Conservation (phyloP, 169 alveolate species). For the Cryptosporidium sp. region DNA sequence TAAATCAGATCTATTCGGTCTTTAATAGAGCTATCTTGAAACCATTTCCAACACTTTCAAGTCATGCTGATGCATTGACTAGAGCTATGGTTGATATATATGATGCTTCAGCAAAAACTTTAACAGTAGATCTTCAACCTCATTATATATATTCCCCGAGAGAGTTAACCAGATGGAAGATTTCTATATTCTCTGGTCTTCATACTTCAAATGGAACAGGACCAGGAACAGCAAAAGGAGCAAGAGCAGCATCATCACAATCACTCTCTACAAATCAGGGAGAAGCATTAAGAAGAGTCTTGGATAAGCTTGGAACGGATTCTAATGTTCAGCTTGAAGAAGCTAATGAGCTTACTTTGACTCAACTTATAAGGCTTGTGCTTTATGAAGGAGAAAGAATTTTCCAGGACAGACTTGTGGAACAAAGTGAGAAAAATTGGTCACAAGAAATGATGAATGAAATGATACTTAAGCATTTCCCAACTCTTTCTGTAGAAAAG, state of each 20-base stretch:
- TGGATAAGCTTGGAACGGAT: not conserved
- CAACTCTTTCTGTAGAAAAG: constrained; percentile 77
- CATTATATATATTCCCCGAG: constrained; percentile 98
- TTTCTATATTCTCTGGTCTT: constrained; percentile 84
- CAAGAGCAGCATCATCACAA: not conserved
- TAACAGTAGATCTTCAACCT: constrained; percentile 96
- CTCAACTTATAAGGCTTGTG: constrained; percentile 89
- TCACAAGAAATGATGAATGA: constrained; percentile 91
- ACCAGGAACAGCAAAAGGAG: no score
- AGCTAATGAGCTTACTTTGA: constrained; percentile 74
- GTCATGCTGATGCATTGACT: constrained; percentile 91
- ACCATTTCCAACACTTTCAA: constrained; percentile 83
- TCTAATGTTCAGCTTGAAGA: constrained; percentile 82
- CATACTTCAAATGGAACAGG: not conserved
- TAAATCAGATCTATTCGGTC: constrained; percentile 95
- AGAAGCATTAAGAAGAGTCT: not conserved
- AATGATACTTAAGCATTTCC: constrained; percentile 87
- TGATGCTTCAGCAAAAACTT: constrained; percentile 89
- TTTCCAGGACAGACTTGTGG: constrained; percentile 95
- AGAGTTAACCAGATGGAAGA: constrained; percentile 98
- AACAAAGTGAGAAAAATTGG: constrained; percentile 93
- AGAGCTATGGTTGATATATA: constrained; percentile 98
- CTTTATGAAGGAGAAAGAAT: constrained; percentile 96
- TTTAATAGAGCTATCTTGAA: constrained; percentile 95
- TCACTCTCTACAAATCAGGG: not conserved